Base-by-base conservation (phyloP, 2,329 filamentous ascomycete species). In the Penicillium sclerotiorum region DNA sequence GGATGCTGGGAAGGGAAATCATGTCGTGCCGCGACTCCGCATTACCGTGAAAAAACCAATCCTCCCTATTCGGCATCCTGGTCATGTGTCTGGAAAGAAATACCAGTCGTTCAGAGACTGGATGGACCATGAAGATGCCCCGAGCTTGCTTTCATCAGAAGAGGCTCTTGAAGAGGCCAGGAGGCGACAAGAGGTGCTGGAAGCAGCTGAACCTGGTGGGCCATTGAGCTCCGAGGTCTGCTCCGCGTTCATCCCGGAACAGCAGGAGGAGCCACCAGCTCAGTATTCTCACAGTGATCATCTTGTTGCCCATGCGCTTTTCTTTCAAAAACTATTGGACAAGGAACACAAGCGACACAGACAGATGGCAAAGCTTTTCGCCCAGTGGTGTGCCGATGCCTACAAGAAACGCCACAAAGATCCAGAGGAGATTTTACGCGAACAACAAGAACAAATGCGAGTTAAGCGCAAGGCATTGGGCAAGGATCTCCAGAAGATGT, bases 241-340 rank as follows among this genome's bases (percentile, higher is more conserved):
- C 65, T 86, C 85, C 2, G 74, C 87, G 20, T 94, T 89, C 60
- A 79, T 85, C 15, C 88, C 89, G 0, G 89, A 94, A 55, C 77
- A 84, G 11, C 80, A 81, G 52, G 85, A 89, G 49, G 88, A 95
- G 61, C 89, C 89, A 0, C 82, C 84, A 0, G 80, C 82, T 45
- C 90, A 94, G 63, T 97, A 90, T 77, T 85, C 88, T n/a, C 91
- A 95, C 59, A 82, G 84, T 64, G 92, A 97, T 64, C 89, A 97
- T 66, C 79, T 97, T 45, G 78, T 88, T 38, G 86, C 86, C 39
- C 92, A 95, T 53, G 86, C 88, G 50, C 66, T 87, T 11, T 87
- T 92, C 60, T 93, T 97, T 60, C 85, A 89, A 40, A 88, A 85
- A 61, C 78, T 97, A 28, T 83, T 97, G 74, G 73, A 86, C 2